phyloP scores from a whole-genome alignment of 768 basidiomycete genomes.

The Coprinopsis strossmayeri region DNA sequence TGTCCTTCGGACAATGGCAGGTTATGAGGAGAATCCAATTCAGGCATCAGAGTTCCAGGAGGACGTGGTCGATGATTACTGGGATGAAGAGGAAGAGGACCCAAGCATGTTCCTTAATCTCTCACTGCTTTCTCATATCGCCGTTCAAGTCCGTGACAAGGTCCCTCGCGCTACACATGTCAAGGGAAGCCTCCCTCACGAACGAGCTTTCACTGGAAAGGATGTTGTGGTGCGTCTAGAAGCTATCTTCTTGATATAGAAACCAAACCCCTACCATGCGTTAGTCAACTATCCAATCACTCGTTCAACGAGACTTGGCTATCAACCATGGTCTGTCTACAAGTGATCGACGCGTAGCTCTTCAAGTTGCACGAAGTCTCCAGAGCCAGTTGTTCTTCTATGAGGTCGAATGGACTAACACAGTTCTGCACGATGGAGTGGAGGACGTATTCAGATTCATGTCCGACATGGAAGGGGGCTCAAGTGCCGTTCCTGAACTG shows the following conservation, averaged over 20 bases:
- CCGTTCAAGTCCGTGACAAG: slow-evolving; percentile 83
- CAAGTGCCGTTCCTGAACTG: slow-evolving; percentile 49
- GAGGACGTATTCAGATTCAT: slow-evolving; percentile 95
- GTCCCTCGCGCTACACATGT: slow-evolving; percentile 83
- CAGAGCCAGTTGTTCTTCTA: slow-evolving; percentile 93
- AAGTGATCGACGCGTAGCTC: slow-evolving; percentile 72
- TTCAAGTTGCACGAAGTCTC: slow-evolving; percentile 82
- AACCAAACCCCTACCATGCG: slow-evolving; percentile 3
- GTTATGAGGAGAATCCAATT: slow-evolving; percentile 16
- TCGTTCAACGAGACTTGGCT: slow-evolving; percentile 73
- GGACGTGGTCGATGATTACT: slow-evolving; percentile 43
- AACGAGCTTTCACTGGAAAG: slow-evolving; percentile 86
- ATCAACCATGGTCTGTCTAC: slow-evolving; percentile 59
- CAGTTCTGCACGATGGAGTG: slow-evolving; percentile 78
- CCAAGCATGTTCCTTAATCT: slow-evolving; percentile 77
- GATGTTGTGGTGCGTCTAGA: slow-evolving; percentile 37
- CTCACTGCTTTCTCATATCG: slow-evolving; percentile 80
- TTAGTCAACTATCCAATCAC: slow-evolving; percentile 80
- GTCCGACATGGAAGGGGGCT: slow-evolving; percentile 69
- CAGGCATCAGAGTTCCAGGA: slow-evolving; percentile 22
- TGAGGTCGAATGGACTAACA: slow-evolving; percentile 93
- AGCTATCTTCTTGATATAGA: not conserved
- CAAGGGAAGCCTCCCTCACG: slow-evolving; percentile 90
- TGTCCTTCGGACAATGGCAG: slow-evolving; percentile 28
- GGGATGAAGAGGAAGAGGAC: slow-evolving; percentile 49